phyloP scores from a whole-genome alignment of 108 stramenopile species.

The Pseudonitzschia pungens region DNA sequence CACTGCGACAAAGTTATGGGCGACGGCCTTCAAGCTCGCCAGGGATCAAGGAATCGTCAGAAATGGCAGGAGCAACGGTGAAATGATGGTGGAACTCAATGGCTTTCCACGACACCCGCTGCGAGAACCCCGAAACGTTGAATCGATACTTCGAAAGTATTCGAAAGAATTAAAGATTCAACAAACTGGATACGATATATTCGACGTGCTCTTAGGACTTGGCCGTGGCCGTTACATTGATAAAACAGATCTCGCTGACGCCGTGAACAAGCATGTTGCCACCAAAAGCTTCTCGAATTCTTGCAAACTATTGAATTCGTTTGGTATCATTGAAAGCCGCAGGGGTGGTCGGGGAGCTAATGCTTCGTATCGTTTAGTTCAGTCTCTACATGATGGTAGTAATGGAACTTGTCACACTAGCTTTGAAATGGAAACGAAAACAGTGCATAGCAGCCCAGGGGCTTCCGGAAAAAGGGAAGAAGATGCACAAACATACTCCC shows the following conservation, averaged over 20 bases:
- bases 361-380: constrained; percentile 1
- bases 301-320: background rate
- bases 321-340: background rate
- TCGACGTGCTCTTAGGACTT: background rate
- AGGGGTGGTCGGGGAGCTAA: background rate
- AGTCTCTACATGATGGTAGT: background rate
- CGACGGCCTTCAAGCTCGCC: constrained; percentile 2
- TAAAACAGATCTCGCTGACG: background rate
- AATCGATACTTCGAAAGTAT: background rate
- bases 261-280: constrained; percentile 6
- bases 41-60: background rate
- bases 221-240: background rate
- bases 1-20: background rate
- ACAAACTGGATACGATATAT: constrained; percentile 1
- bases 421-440: background rate
- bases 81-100: background rate
- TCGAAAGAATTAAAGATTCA: constrained; percentile 8
- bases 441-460: background rate
- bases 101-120: background rate
- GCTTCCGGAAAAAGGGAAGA: background rate
- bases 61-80: background rate
- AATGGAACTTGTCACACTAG: background rate
- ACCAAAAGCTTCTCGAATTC: background rate
- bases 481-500: background rate
- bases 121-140: background rate